Evolutionary conservation across 345 rosid genomes (phyloP), one percentile per base, ranked within the genome.

Genomic region (Salix exigua): DNA sequence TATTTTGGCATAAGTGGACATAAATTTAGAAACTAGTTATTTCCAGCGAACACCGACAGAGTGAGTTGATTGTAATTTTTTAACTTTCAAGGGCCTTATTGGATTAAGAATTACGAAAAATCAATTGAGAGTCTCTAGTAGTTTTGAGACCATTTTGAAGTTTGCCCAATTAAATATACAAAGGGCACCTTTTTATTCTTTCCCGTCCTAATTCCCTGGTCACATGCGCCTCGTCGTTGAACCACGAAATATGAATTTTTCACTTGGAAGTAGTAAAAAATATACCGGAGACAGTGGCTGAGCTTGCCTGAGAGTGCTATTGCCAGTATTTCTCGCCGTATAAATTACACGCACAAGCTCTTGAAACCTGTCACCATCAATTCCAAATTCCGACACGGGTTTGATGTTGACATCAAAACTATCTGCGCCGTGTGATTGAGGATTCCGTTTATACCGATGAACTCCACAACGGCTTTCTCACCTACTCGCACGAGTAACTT

Each of bases 381-480:
- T n/a, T n/a, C n/a, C n/a, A n/a, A n/a, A n/a, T n/a, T n/a, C n/a
- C n/a, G n/a, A n/a, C 0, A 2, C 35, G 21, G 17, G 14, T 46
- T 11, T 4, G 28, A 48, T 31, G 28, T 23, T 17, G 37, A 44
- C 70, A 38, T 12, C 5, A 6, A 19, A 72, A n/a, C 69, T 13
- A 0, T 21, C 30, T 38, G 4, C 3, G 28, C 76, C 81, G 81
- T 66, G 23, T 2, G 76, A 78, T 78, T 40, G 21, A 6, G 31
- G 16, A 37, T 16, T 19, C 62, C 28, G 33, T 23, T 30, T 11
- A n/a, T 7, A 38, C 5, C 8, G 51, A 44, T 62, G 62, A 70
- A n/a, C 21, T 70, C 28, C 25, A 37, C 42, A 23, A 2, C 11
- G 53, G 37, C 63, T 6, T 31, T 5, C 12, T 0, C 70, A 44